Conservation (phyloP, 805 yeast genomes). For the Sugiyamaella mastotermitis region DNA sequence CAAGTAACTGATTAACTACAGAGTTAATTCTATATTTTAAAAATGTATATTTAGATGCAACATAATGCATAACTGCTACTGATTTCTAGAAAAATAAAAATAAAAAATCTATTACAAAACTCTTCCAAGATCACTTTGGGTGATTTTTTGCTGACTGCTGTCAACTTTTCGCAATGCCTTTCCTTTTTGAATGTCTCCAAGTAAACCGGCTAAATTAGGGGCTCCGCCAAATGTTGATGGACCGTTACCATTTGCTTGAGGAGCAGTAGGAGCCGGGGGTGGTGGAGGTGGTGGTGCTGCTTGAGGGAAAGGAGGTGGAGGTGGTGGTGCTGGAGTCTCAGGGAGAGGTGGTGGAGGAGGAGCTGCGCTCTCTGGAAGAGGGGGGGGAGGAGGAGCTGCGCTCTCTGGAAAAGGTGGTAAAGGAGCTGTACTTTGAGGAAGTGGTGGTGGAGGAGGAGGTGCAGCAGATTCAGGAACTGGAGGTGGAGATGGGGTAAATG, state of each 20-base stretch:
- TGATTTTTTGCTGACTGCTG: slow-evolving; percentile 24
- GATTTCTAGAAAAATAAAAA: too few species aligned
- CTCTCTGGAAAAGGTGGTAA: slow-evolving; percentile 24
- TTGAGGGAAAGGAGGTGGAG: slow-evolving; percentile 31
- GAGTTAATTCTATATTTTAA: too few species aligned
- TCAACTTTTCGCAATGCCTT: slow-evolving; percentile 27
- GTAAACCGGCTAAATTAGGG: slow-evolving; percentile 25
- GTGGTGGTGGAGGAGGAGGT: slow-evolving; percentile 30
- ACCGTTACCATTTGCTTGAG: slow-evolving; percentile 31
- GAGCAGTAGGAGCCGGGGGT: slow-evolving; percentile 32
- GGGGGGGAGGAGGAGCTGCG: slow-evolving; percentile 28
- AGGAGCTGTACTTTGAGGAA: slow-evolving; percentile 30
- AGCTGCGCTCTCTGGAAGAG: slow-evolving; percentile 23
- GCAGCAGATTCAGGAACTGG: slow-evolving; percentile 31
- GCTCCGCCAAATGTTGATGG: slow-evolving; percentile 28
- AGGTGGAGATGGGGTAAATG: slow-evolving; percentile 19
- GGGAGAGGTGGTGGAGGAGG: slow-evolving; percentile 32
- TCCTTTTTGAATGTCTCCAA: slow-evolving; percentile 33
- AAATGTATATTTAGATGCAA: too few species aligned
- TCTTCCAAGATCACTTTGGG: slow-evolving; percentile 23
- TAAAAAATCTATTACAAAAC: slow-evolving; percentile 24
- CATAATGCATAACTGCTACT: too few species aligned
- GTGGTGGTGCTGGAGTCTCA: slow-evolving; percentile 22
- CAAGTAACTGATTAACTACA: too few species aligned
- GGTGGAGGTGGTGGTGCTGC: slow-evolving; percentile 43